Evolutionary conservation across 805 yeast genomes (phyloP).

Genomic region (Barnettozyma vustinii): DNA sequence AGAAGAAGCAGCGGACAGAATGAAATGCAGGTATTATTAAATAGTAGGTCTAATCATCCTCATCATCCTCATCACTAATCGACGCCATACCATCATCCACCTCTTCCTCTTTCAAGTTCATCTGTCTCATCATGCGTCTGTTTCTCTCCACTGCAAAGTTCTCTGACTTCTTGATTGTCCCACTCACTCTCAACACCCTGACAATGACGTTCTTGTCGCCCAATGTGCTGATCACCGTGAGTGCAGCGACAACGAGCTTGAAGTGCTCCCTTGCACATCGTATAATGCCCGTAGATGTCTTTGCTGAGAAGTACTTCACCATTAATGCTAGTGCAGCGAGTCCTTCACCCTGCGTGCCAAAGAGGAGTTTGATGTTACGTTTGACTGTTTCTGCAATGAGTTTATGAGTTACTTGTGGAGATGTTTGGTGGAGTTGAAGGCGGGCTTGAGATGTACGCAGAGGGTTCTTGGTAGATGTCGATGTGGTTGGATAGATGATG

Average conservation of each 20-base stretch:
- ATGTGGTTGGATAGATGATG: conserved; percentile 56
- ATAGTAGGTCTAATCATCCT: conserved; percentile 1
- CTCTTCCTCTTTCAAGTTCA: conserved; percentile 15
- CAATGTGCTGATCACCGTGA: conserved; percentile 48
- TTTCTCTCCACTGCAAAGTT: conserved; percentile 54
- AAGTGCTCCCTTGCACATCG: conserved; percentile 66
- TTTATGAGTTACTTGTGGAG: conserved; percentile 43
- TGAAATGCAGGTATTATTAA: not conserved
- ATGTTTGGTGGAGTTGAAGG: conserved; percentile 44
- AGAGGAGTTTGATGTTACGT: conserved; percentile 50
- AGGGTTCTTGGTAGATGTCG: conserved; percentile 6
- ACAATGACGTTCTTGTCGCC: conserved; percentile 44
- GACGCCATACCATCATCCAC: conserved; percentile 8
- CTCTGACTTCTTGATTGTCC: conserved; percentile 84
- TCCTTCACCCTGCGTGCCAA: conserved; percentile 79
- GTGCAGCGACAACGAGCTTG: conserved; percentile 60
- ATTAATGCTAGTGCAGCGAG: conserved; percentile 52
- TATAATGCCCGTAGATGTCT: conserved; percentile 79
- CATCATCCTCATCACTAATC: conserved; percentile 8
- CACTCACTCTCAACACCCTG: conserved; percentile 67
- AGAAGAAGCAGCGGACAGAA: conserved; percentile 16
- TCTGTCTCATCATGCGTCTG: conserved; percentile 23
- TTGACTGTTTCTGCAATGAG: conserved; percentile 49
- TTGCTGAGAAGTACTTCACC: conserved; percentile 74
- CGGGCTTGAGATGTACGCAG: conserved; percentile 33